Evolutionary conservation across 2,329 filamentous ascomycete species (phyloP).

Genomic region (Apiospora aurea): DNA sequence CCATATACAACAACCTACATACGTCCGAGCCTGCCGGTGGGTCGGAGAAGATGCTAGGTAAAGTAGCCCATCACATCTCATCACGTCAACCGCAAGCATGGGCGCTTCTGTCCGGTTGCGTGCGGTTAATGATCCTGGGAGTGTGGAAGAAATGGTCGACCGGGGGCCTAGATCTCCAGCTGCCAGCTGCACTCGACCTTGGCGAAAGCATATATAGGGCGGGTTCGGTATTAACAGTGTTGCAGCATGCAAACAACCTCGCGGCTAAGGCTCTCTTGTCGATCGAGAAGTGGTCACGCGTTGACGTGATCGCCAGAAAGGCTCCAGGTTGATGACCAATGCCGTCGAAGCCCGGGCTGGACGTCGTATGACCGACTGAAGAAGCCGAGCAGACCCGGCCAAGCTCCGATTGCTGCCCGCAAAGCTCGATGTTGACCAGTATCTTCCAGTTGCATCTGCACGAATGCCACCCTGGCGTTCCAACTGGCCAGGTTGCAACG

Average conservation of each 20-base stretch:
- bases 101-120: background rate
- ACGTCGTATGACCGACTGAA: constrained; percentile 11
- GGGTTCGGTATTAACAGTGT: too few relatives aligned
- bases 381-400: constrained; percentile 5
- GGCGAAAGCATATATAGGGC: background rate
- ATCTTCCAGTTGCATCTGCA: background rate
- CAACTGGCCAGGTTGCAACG: constrained; percentile 6
- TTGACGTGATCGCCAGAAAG: background rate
- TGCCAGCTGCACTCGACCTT: background rate
- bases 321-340: background rate
- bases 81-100: background rate
- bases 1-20: background rate
- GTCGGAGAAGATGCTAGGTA: background rate
- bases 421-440: background rate
- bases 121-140: background rate
- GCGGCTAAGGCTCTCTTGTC: background rate
- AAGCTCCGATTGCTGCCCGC: constrained; percentile 6
- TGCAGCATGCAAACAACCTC: constrained; percentile 6
- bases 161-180: background rate
- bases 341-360: constrained; percentile 2
- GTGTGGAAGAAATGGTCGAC: background rate
- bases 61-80: background rate
- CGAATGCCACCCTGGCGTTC: background rate
- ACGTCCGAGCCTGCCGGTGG: constrained; percentile 7
- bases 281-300: background rate